These are phyloP conservation scores for Cordyceps farinosa DNA, from an alignment of 2,329 filamentous ascomycete species.

Conservation along the genomic window DNA sequence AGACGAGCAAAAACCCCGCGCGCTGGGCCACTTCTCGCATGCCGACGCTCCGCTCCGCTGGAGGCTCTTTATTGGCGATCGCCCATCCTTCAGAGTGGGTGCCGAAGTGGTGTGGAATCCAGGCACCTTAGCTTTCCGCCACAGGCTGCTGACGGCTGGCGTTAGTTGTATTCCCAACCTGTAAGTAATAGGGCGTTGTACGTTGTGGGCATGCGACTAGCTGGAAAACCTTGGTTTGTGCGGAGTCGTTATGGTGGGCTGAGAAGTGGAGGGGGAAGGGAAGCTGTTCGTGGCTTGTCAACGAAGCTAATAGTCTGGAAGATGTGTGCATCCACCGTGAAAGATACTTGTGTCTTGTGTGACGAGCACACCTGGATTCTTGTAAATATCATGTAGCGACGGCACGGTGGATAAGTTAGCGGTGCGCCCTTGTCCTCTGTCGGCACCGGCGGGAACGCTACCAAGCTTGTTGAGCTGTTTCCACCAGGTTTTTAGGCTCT, in stretches of 20 bases:
- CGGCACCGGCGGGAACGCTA: slow-evolving; percentile 5
- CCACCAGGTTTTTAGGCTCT: neutral
- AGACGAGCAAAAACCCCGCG: slow-evolving; percentile 6
- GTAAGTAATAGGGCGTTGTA: neutral
- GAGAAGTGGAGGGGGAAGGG: neutral
- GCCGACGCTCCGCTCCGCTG: neutral
- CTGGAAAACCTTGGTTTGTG: neutral
- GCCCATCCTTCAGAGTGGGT: slow-evolving; percentile 5
- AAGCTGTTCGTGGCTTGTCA: neutral
- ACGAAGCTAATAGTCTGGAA: neutral
- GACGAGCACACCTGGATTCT: neutral
- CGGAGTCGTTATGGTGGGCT: neutral
- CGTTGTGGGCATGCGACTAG: neutral
- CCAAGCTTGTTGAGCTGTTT: neutral
- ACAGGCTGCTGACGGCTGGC: neutral
- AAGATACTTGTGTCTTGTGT: neutral
- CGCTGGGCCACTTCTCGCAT: neutral
- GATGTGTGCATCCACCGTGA: slow-evolving; percentile 8
- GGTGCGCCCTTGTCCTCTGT: neutral
- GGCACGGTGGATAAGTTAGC: neutral
- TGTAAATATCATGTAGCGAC: neutral
- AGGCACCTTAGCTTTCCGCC: neutral
- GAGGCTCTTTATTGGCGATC: neutral
- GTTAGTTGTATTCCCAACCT: neutral
- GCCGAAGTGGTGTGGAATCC: neutral